phyloP scores from a whole-genome alignment of 1,284 basidiomycete genomes.

The Singerocomus inundabilis region DNA sequence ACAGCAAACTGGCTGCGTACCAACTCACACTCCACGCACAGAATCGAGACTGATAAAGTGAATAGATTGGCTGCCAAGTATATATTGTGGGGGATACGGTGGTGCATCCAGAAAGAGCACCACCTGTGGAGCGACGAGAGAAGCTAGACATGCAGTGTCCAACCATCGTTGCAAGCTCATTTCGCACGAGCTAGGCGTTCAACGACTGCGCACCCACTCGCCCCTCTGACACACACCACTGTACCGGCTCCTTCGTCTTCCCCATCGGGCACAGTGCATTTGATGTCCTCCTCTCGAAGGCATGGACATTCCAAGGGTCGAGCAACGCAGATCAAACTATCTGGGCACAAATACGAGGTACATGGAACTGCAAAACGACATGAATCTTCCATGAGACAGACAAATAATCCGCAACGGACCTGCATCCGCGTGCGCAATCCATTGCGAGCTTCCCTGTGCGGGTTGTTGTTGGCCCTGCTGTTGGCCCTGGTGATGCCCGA shows the following conservation, averaged over 20 bases:
- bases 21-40: no score
- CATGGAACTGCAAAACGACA: conserved; percentile 48
- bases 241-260: conserved; percentile 41
- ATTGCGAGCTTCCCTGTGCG: conserved; percentile 28
- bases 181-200: conserved; percentile 42
- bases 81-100: no score
- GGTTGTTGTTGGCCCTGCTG: conserved; percentile 32
- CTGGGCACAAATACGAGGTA: conserved; percentile 58
- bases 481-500: conserved; percentile 32
- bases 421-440: conserved; percentile 32
- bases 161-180: conserved; percentile 1
- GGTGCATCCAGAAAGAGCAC: no score
- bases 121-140: no score
- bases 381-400: background rate
- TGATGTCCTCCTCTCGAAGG: conserved; percentile 57
- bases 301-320: conserved; percentile 59
- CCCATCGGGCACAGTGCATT: conserved; percentile 54
- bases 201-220: conserved; percentile 49
- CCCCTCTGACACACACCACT: conserved; percentile 58
- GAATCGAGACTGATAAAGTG: no score
- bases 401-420: conserved; percentile 22
- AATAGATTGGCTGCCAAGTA: no score
- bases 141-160: no score
- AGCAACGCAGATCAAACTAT: conserved; percentile 56
- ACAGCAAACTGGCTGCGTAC: no score